Percentiles rank a stretch among this genome's conserved stretches.
These are phyloP conservation scores for Psidium friedrichsthalianum DNA, from an alignment of 345 rosid genomes.

Conservation along the genomic window DNA sequence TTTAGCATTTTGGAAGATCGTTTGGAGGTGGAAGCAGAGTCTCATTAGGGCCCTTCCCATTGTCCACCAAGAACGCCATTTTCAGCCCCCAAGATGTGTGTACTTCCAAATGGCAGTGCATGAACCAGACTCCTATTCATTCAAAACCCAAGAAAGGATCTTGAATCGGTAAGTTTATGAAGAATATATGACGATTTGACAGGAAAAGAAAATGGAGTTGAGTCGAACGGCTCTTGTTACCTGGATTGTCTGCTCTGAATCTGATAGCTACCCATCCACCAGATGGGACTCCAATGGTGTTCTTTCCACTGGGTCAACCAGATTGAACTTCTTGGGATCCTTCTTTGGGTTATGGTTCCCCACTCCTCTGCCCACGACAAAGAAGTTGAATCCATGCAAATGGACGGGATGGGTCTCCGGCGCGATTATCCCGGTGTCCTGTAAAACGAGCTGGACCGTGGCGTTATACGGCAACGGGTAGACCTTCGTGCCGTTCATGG, in stretches of 20 bases:
- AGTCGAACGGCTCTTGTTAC: constrained; percentile 7
- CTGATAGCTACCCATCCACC: constrained; percentile 75
- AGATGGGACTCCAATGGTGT: constrained; percentile 62
- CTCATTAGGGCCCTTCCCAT: constrained; percentile 24
- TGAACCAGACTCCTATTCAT: constrained; percentile 22
- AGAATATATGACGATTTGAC: background rate
- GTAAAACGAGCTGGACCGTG: constrained; percentile 26
- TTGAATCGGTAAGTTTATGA: background rate
- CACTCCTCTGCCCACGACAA: constrained; percentile 16
- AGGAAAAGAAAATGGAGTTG: background rate
- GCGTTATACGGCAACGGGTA: constrained; percentile 18
- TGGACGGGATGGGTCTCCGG: constrained; percentile 30
- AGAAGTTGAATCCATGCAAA: constrained; percentile 33
- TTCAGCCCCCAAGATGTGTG: constrained; percentile 35
- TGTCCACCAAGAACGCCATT: constrained; percentile 31
- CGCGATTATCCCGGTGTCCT: constrained; percentile 28
- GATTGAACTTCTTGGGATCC: constrained; percentile 31
- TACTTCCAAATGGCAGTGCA: constrained; percentile 35
- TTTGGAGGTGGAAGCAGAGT: constrained; percentile 21
- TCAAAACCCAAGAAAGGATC: background rate
- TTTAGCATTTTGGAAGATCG: constrained; percentile 20
- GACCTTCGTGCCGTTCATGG: constrained; percentile 15
- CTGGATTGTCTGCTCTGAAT: constrained; percentile 74
- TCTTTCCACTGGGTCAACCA: constrained; percentile 74
- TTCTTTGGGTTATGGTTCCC: constrained; percentile 20